Evolutionary conservation across 768 basidiomycete species (phyloP), one percentile per base, ranked within the genome.

Genomic region (Hysterangium stoloniferum): DNA sequence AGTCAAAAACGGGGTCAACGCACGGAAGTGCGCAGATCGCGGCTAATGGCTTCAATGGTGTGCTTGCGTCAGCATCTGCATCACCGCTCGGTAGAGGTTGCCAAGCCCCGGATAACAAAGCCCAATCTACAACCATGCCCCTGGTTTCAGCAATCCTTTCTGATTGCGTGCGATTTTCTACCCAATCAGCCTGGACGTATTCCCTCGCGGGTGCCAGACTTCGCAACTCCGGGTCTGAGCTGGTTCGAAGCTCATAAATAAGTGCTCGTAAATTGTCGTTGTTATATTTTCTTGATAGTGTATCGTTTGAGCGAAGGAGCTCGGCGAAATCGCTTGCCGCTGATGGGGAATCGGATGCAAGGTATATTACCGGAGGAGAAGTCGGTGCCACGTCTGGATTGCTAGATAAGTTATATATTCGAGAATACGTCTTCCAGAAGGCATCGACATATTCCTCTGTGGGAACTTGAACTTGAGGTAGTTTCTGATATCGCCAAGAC

Each of bases 111-210:
- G 73, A 77, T 22, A 84, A 53, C 58, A 85, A 53, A 9, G 84
- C 84, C 53, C 84, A 74, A 62, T 86, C 84, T 5, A 85, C 76
- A 41, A 86, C 61, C 71, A 80, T 76, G 1, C 84, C 84, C 42
- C 69, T 71, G 15, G 82, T 84, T 24, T 76, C 70, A n/a, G 58
- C 58, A 13, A 74, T 62, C 49, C 81, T 66, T 40, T 70, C 68
- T 31, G 65, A 65, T 6, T 63, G 51, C n/a, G 63, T 57, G 19
- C 78, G 57, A 35, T 59, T 49, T 44, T 70, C 60, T n/a, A n/a
- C n/a, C 55, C 81, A 86, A 28, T 72, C 64, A 20, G 64, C 60
- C 63, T 84, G 83, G 28, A 69, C 64, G 57, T 86, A 86, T 41
- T 73, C 76, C 19, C 58, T 59, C 19, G 68, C 69, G 55, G 79